Conservation (phyloP, 2,329 filamentous ascomycete genomes). For the Arthrobotrys musiformis region DNA sequence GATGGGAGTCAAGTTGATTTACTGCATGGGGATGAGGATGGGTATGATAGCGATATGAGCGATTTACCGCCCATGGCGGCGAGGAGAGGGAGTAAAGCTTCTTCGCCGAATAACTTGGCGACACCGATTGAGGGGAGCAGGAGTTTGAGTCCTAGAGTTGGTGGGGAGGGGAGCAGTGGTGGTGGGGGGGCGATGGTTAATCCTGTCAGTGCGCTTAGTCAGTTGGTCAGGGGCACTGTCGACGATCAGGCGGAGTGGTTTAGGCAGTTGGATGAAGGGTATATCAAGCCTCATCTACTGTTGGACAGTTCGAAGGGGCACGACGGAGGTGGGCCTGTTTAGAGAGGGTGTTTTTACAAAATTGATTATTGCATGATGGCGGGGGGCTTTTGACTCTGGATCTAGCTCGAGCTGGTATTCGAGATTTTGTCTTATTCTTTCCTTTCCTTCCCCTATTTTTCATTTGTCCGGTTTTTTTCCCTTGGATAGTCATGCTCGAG, state of each 20-base stretch:
- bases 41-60: conserved; percentile 68
- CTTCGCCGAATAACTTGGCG: conserved; percentile 32
- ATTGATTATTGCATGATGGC: too few relatives aligned
- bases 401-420: conserved; percentile 12
- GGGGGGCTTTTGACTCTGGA: neutral
- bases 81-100: conserved; percentile 42
- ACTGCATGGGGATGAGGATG: conserved; percentile 57
- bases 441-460: neutral
- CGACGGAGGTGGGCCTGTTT: conserved; percentile 64
- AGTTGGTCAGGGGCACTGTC: conserved; percentile 70
- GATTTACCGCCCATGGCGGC: conserved; percentile 65
- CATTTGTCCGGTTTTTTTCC: too few relatives aligned
- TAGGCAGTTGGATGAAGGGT: conserved; percentile 91
- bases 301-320: conserved; percentile 69
- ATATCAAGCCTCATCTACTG: conserved; percentile 89
- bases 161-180: conserved; percentile 65
- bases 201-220: conserved; percentile 59
- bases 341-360: neutral
- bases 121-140: conserved; percentile 62
- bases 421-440: neutral
- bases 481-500: too few relatives aligned
- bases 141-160: conserved; percentile 60
- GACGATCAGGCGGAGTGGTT: conserved; percentile 93
- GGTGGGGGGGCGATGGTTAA: conserved; percentile 44
- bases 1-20: conserved; percentile 45